These are phyloP conservation scores for Ophiosphaerella narmari DNA, from an alignment of 2,329 filamentous ascomycete species.

Conservation along the genomic window DNA sequence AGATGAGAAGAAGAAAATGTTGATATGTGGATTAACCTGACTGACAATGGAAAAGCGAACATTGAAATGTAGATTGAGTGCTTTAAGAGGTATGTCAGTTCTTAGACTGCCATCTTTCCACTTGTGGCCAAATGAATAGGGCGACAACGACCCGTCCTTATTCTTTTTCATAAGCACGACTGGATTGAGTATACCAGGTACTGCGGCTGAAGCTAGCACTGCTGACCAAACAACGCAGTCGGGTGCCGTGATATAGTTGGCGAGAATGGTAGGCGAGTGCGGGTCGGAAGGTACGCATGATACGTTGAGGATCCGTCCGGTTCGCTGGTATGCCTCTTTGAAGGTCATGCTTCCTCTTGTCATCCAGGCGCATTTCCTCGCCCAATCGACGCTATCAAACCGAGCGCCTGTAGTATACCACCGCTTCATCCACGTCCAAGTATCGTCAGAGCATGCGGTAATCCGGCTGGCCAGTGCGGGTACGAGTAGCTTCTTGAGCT, in stretches of 20 bases:
- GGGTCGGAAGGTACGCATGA: conserved; percentile 95
- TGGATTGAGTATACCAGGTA: conserved; percentile 93
- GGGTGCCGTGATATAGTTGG: conserved; percentile 92
- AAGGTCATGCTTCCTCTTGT: conserved; percentile 91
- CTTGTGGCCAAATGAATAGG: conserved; percentile 97
- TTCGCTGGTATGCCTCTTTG: conserved; percentile 89
- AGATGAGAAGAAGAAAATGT: conserved; percentile 97
- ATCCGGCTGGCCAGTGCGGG: conserved; percentile 86
- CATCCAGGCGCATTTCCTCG: conserved; percentile 84
- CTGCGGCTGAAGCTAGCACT: conserved; percentile 90
- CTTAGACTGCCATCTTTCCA: conserved; percentile 97
- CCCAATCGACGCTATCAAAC: conserved; percentile 95
- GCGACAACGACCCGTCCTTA: conserved; percentile 73
- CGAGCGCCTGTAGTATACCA: conserved; percentile 94
- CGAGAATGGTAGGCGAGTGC: conserved; percentile 87
- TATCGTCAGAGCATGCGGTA: conserved; percentile 79
- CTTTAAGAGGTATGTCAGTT: conserved; percentile 93
- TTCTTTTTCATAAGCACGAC: conserved; percentile 91
- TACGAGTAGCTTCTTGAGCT: conserved; percentile 81
- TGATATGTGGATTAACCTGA: conserved; percentile 94
- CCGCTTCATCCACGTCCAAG: conserved; percentile 74
- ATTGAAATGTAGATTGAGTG: conserved; percentile 95
- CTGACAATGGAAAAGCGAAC: conserved; percentile 94
- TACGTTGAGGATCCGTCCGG: conserved; percentile 92
- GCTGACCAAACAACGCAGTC: conserved; percentile 99